Evolutionary conservation across 2,329 filamentous ascomycete genomes (phyloP), one percentile per base, ranked within the genome.

Genomic region (Zymoseptoria crescenta): DNA sequence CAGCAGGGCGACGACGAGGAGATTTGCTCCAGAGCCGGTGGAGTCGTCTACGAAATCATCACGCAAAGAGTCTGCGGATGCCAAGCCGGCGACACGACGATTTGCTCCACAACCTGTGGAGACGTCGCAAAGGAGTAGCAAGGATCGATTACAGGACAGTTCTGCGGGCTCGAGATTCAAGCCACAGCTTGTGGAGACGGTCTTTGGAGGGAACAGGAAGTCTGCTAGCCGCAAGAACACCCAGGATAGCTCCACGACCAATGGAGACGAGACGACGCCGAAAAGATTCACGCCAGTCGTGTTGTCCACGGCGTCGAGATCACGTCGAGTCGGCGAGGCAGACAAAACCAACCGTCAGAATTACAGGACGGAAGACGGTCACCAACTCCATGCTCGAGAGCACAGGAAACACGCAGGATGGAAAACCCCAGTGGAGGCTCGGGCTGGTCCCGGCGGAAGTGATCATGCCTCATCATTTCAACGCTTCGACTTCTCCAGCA

Each of bases 291-390:
- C 86, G 29, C 91, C 91, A 10, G 87, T 93, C 68, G 78, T 96
- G 57, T 86, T 96, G 62, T 90, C 93, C 73, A 92, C 89, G 2
- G 87, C 87, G 3, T 84, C 85, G 67, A 81, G 91, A 56, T 85
- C 85, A 35, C 84, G 87, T 63, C 85, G 85, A 68, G 82, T 82
- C 16, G 85, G 85, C 20, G 87, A 91, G 66, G 73, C 80, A 0
- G 80, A 80, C 5, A 84, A 85, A 20, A 83, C 85, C 29, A 83
- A 85, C 21, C 80, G 79, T 56, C 84, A 82, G 9, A 81, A 82
- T 59, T 85, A 89, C 74, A 89, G 87, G 75, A 91, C 88, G 41
- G 87, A 91, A 54, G 64, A 67, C 29, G 69, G 69, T 21, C 62
- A 66, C 52, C 55, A 60, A 4, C 59, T 72, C 27, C 68, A 70